Evolutionary conservation across 2,329 filamentous ascomycete genomes (phyloP).

Genomic region (Helotiales sp.): DNA sequence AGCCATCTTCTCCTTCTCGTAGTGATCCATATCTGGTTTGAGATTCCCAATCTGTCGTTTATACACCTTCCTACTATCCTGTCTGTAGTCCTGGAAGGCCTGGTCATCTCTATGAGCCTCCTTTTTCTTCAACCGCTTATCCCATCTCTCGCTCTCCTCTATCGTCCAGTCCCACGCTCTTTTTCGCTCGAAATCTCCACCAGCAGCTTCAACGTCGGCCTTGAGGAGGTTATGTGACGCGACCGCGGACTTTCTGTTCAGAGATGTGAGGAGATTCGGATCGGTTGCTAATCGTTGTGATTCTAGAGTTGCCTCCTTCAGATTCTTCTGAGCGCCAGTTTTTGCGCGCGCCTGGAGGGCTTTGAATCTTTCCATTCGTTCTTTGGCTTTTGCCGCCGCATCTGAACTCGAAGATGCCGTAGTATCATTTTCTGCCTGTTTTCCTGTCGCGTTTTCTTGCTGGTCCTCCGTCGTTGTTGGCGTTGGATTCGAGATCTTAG

Average conservation of each 20-base stretch:
- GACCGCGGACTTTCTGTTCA: slow-evolving; percentile 84
- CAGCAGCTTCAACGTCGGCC: slow-evolving; percentile 80
- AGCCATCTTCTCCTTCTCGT: slow-evolving; percentile 81
- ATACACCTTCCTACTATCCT: slow-evolving; percentile 90
- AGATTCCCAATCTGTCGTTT: slow-evolving; percentile 84
- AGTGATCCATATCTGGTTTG: slow-evolving; percentile 75
- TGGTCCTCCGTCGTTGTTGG: slow-evolving; percentile 8
- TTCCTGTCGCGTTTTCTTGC: slow-evolving; percentile 8
- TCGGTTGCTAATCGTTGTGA: slow-evolving; percentile 78
- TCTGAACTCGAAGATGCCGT: slow-evolving; percentile 25
- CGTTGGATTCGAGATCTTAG: slow-evolving; percentile 2
- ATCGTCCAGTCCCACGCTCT: slow-evolving; percentile 98
- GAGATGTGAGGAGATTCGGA: slow-evolving; percentile 70
- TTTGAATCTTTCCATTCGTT: slow-evolving; percentile 81
- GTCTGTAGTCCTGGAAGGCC: slow-evolving; percentile 84
- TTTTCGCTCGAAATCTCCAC: slow-evolving; percentile 95
- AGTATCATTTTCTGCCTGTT: slow-evolving; percentile 16
- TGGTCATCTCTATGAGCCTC: slow-evolving; percentile 78
- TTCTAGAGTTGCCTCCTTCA: slow-evolving; percentile 82
- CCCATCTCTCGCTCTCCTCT: slow-evolving; percentile 93
- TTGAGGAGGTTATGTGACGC: slow-evolving; percentile 92
- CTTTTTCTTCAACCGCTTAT: slow-evolving; percentile 86
- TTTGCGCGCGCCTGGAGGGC: slow-evolving; percentile 81
- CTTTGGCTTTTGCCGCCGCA: slow-evolving; percentile 52
- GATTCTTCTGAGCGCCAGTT: slow-evolving; percentile 69